Base-by-base conservation (phyloP, 257 asterid genomes). In the Gynochthodes officinalis region DNA sequence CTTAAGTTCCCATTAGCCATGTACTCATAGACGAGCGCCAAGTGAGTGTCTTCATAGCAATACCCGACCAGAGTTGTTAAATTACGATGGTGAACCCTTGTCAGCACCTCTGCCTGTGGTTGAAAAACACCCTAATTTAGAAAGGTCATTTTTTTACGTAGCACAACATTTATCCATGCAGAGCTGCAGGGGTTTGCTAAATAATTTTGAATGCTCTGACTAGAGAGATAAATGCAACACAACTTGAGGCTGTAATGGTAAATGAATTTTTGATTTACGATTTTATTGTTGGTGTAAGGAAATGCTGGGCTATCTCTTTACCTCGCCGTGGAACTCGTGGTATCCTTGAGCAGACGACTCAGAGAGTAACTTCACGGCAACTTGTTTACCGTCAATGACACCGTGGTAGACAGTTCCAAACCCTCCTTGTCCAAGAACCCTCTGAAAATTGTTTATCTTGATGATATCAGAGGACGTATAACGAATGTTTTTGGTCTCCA, bases 381-480 rank as follows among this genome's bases (percentile, higher is more conserved):
- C 92, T 71, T 76, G 43, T 32, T 58, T 75, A 49, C 70, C 77
- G 50, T 50, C 71, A 49, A 67, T n/a, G 7, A 19, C 2, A 4
- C 92, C 85, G 28, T 33, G 75, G 69, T 84, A 86, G 8, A 87
- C 92, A 7, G 67, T 65, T 23, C 89, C 88, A 61, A 82, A 83
- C 54, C 88, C 89, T 33, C 92, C 89, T 73, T 66, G 53, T 6
- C 88, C 89, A 11, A 84, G 28, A 75, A 79, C 43, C 44, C 43
- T 81, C 43, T 65, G 75, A 58, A 78, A 75, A 69, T 78, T 72
- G 64, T 71, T 69, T 37, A 84, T 73, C 35, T 54, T 71, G 62
- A 69, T 13, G 15, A 84, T 62, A 75, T 86, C 77, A 1, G 82
- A 16, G 69, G 64, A 80, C 2, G 63, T 58, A 21, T 76, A 84